Evolutionary conservation across 2,329 filamentous ascomycete species (phyloP).

Genomic region (Lasiodiplodia theobromae): DNA sequence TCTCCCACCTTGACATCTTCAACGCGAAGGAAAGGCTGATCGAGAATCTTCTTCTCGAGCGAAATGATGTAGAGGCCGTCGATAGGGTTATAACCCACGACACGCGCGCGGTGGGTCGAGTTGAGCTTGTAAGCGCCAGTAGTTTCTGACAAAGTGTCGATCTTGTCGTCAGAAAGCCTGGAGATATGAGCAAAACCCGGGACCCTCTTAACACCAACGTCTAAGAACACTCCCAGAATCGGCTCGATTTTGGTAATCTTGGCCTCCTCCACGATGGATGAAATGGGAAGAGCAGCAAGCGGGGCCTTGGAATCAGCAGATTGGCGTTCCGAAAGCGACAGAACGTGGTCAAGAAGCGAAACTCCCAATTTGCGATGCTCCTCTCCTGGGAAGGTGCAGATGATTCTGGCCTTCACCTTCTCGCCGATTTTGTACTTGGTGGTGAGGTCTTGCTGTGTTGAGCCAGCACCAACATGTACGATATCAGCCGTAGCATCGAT

Average conservation of each 20-base stretch:
- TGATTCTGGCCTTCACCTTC: constrained; percentile 84
- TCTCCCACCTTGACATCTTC: constrained; percentile 87
- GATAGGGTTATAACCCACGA: constrained; percentile 85
- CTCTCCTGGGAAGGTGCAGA: constrained; percentile 83
- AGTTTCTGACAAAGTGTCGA: constrained; percentile 79
- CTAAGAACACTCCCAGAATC: constrained; percentile 81
- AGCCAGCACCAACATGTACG: constrained; percentile 82
- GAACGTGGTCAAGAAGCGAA: constrained; percentile 84
- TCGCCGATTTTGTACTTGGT: constrained; percentile 82
- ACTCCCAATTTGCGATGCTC: constrained; percentile 85
- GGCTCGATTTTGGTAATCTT: constrained; percentile 81
- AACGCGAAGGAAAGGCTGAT: constrained; percentile 88
- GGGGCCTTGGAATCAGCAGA: constrained; percentile 55
- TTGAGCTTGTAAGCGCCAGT: constrained; percentile 80
- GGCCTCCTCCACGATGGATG: constrained; percentile 77
- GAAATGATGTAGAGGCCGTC: constrained; percentile 88
- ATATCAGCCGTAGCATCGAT: constrained; percentile 90
- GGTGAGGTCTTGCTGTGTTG: constrained; percentile 72
- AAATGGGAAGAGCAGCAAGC: constrained; percentile 70
- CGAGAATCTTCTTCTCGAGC: constrained; percentile 79
- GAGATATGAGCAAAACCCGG: constrained; percentile 96
- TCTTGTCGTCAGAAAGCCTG: constrained; percentile 84
- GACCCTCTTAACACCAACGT: constrained; percentile 71
- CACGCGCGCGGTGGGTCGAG: constrained; percentile 78
- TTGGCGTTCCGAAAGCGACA: constrained; percentile 63